Evolutionary conservation across 1,284 basidiomycete species (phyloP).

Genomic region (Stygiomarasmius scandens): DNA sequence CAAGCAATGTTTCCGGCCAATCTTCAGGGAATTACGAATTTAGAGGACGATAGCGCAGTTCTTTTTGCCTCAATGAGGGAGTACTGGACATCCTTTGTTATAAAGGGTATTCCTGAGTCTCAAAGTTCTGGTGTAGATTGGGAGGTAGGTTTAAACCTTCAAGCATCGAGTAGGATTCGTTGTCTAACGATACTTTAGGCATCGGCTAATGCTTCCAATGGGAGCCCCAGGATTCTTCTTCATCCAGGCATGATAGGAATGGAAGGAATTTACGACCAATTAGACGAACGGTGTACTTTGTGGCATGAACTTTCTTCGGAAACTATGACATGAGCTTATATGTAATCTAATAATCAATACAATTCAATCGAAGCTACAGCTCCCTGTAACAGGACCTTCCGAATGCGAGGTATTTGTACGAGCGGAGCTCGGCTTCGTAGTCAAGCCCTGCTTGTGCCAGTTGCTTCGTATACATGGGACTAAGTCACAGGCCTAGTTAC

Average conservation of each 20-base stretch:
- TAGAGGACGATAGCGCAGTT: background rate
- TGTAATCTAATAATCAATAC: no score
- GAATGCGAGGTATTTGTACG: no score
- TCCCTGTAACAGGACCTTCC: no score
- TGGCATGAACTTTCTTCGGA: slow-evolving; percentile 9
- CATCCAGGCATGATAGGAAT: slow-evolving; percentile 12
- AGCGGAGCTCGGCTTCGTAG: no score
- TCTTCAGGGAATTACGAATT: background rate
- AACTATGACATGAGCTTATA: no score
- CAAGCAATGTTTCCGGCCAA: background rate
- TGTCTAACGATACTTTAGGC: no score
- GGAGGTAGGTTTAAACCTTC: slow-evolving; percentile 4
- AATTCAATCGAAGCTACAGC: no score
- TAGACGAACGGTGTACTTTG: slow-evolving; percentile 14
- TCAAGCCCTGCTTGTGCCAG: no score
- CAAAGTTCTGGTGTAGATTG: background rate
- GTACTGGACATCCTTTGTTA: background rate
- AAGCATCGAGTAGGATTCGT: background rate
- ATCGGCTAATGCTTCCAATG: slow-evolving; percentile 1
- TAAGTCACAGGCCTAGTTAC: no score
- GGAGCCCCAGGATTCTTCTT: slow-evolving; percentile 11
- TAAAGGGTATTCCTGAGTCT: background rate
- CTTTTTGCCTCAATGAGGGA: background rate
- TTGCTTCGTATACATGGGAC: no score
- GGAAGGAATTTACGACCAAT: slow-evolving; percentile 9